phyloP scores from a whole-genome alignment of 257 asterid genomes.

The Gynochthodes officinalis region DNA sequence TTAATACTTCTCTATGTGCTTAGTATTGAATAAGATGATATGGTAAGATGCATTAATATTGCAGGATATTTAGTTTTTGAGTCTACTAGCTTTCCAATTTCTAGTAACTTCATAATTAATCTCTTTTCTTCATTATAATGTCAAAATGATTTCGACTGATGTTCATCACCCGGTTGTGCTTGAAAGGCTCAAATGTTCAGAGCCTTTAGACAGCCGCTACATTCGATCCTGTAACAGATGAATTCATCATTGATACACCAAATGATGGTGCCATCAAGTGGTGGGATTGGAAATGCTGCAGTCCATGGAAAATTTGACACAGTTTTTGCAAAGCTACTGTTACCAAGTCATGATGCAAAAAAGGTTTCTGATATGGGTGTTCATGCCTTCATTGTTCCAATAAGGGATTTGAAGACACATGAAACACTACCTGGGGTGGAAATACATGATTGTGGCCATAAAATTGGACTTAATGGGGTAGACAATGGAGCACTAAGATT shows the following conservation, averaged over 20 bases:
- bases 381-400: conserved; percentile 93
- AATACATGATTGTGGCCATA: conserved; percentile 93
- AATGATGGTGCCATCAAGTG: conserved; percentile 96
- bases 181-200: conserved; percentile 89
- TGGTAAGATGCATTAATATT: neutral
- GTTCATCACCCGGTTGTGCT: conserved; percentile 15
- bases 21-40: neutral
- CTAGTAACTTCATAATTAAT: neutral
- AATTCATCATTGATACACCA: conserved; percentile 84
- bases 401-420: conserved; percentile 77
- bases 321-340: conserved; percentile 84
- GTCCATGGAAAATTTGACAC: conserved; percentile 97
- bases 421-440: conserved; percentile 73
- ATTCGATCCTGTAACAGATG: conserved; percentile 80
- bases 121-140: neutral
- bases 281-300: conserved; percentile 99
- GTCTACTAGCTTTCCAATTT: neutral
- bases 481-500: conserved; percentile 92
- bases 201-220: conserved; percentile 86
- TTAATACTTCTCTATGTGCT: neutral
- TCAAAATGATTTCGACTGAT: conserved; percentile 14
- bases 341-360: conserved; percentile 73
- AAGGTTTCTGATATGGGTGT: conserved; percentile 91
- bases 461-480: conserved; percentile 92
- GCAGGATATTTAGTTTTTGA: neutral